Percentiles rank a stretch among this genome's conserved stretches.
phyloP scores from a whole-genome alignment of 495 filamentous ascomycete genomes.

The Aspergillus affinis region DNA sequence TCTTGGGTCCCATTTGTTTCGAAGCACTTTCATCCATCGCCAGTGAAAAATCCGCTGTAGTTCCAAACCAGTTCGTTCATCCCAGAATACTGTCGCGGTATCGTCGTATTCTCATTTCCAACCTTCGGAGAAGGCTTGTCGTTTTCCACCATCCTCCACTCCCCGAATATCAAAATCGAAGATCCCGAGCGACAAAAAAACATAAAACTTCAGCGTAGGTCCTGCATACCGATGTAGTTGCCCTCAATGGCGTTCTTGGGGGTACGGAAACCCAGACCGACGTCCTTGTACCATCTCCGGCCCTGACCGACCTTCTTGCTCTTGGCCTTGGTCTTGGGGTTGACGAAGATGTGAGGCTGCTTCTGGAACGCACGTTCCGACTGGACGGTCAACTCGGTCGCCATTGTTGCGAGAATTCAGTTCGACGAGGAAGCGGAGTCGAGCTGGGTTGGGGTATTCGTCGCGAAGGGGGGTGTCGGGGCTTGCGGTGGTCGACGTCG shows the following conservation, averaged over 20 bases:
- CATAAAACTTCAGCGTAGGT: constrained; percentile 30
- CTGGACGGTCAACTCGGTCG: constrained; percentile 97
- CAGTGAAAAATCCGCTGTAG: neutral
- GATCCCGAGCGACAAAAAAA: constrained; percentile 13
- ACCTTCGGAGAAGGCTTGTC: neutral
- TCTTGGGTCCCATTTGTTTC: neutral
- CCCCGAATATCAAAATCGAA: constrained; percentile 17
- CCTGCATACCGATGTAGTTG: constrained; percentile 91
- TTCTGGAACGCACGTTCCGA: constrained; percentile 98
- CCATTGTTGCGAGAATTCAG: constrained; percentile 76
- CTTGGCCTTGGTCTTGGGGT: constrained; percentile 86
- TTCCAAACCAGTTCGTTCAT: neutral
- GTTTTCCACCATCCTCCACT: neutral
- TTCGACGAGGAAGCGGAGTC: constrained; percentile 44
- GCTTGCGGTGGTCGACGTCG: constrained; percentile 42
- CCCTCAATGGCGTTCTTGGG: constrained; percentile 97
- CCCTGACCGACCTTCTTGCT: constrained; percentile 81
- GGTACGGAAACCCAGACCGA: constrained; percentile 97
- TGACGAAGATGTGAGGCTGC: constrained; percentile 99
- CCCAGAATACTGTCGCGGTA: neutral
- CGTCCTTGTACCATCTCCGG: constrained; percentile 99
- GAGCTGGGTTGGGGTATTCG: constrained; percentile 36
- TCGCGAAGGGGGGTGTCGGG: constrained; percentile 32
- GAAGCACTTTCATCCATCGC: neutral
- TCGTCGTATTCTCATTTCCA: neutral